These are phyloP conservation scores for Mortierella hygrophila DNA, from an alignment of 192 early-diverging fungal species.

Conservation along the genomic window DNA sequence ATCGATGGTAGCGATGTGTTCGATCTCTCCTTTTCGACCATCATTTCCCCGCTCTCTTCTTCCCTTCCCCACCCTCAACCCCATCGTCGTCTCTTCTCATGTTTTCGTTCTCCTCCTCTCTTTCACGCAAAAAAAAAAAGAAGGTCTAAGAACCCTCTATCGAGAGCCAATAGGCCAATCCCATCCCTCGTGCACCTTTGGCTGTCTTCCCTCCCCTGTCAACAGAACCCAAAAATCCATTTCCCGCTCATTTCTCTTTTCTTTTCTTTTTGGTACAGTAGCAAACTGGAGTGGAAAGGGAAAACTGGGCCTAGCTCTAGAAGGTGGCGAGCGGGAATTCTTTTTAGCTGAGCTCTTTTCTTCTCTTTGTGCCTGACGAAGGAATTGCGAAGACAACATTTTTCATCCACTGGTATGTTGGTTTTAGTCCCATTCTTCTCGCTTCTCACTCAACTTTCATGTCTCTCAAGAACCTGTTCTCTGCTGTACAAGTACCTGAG, in stretches of 20 bases:
- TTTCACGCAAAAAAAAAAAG: neutral
- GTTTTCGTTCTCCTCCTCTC: neutral
- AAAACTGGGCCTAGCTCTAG: neutral
- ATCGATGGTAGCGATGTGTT: no score
- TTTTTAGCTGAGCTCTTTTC: neutral
- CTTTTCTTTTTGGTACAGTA: neutral
- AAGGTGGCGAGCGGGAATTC: neutral
- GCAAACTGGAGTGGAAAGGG: neutral
- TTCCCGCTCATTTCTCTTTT: neutral
- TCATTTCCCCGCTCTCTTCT: no score
- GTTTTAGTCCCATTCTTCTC: no score
- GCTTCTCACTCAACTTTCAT: no score
- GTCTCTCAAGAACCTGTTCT: no score
- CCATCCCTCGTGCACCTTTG: neutral
- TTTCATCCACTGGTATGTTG: no score
- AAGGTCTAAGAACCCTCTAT: neutral
- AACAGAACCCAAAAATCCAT: constrained; percentile 4
- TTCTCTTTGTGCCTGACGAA: neutral
- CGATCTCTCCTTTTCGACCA: no score
- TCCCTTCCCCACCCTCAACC: neutral
- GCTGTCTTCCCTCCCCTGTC: neutral
- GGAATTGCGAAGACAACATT: no score
- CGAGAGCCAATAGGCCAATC: neutral
- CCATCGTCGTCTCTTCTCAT: neutral
- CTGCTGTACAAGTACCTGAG: no score